Conservation (phyloP, 805 yeast species). For the Zygotorulaspora danielsina region DNA sequence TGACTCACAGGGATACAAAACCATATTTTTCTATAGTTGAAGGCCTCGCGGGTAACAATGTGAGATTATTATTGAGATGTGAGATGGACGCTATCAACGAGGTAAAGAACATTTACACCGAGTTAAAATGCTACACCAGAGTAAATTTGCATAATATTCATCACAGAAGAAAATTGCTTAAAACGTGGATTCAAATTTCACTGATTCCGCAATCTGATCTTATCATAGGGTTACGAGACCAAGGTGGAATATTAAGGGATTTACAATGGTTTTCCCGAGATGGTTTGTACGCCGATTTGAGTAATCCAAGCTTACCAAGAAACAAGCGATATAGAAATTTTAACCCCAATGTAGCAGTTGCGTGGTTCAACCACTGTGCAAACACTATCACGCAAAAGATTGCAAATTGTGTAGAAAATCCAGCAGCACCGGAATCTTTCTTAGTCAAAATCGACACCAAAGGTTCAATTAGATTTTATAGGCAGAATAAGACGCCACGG, state of each 20-base stretch:
- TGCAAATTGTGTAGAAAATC: conserved; percentile 2
- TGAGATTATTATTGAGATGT: conserved; percentile 29
- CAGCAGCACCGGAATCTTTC: conserved; percentile 17
- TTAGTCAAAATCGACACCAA: conserved; percentile 16
- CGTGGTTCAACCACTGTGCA: conserved; percentile 29
- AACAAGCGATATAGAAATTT: conserved; percentile 19
- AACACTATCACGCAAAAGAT: conserved; percentile 18
- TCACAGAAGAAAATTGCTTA: conserved; percentile 31
- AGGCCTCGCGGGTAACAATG: conserved; percentile 17
- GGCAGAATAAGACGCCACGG: conserved; percentile 13
- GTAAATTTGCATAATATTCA: conserved; percentile 20
- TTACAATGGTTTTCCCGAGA: conserved; percentile 23
- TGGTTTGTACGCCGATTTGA: conserved; percentile 20
- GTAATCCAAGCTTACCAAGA: conserved; percentile 16
- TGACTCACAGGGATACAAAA: conserved; percentile 12
- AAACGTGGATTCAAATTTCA: conserved; percentile 34
- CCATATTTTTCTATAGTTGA: conserved; percentile 28
- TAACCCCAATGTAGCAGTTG: conserved; percentile 26
- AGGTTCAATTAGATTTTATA: conserved; percentile 13
- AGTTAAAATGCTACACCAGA: conserved; percentile 30
- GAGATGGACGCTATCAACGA: conserved; percentile 34
- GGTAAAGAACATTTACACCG: conserved; percentile 22
- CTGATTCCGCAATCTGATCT: conserved; percentile 29
- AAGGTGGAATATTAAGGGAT: conserved; percentile 25
- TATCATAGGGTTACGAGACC: conserved; percentile 30